Evolutionary conservation across 371 early-diverging fungal species (phyloP).

Genomic region (Mucor racemosus): DNA sequence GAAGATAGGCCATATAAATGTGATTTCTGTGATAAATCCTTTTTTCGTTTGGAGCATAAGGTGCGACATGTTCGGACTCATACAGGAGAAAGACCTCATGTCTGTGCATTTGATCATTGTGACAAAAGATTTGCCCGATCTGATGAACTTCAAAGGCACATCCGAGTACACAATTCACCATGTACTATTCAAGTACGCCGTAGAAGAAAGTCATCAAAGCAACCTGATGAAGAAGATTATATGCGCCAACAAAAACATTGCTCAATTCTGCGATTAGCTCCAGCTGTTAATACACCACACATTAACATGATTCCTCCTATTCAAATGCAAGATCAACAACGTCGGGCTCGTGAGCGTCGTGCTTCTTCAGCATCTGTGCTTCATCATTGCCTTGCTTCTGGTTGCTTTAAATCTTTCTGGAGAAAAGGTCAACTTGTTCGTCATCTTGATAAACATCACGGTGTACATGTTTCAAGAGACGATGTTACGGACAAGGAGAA

Average conservation of each 20-base stretch:
- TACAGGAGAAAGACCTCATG: constrained; percentile 88
- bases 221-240: constrained; percentile 44
- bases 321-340: constrained; percentile 12
- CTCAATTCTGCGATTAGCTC: constrained; percentile 42
- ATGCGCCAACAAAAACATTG: constrained; percentile 48
- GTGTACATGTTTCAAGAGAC: constrained; percentile 17
- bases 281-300: not conserved
- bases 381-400: constrained; percentile 45
- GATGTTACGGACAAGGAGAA: constrained; percentile 18
- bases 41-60: constrained; percentile 78
- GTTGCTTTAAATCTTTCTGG: constrained; percentile 54
- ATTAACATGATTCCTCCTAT: not conserved
- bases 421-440: constrained; percentile 50
- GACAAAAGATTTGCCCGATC: constrained; percentile 84
- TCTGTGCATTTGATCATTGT: constrained; percentile 73
- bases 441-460: constrained; percentile 40
- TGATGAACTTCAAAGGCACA: constrained; percentile 86
- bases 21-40: constrained; percentile 76
- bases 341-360: constrained; percentile 29
- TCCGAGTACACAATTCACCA: constrained; percentile 61
- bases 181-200: constrained; percentile 27
- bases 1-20: constrained; percentile 65
- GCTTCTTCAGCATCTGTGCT: constrained; percentile 32
- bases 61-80: constrained; percentile 87
- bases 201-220: constrained; percentile 25